These are phyloP conservation scores for Scopulariopsis brevicaulis DNA, from an alignment of 2,329 filamentous ascomycete genomes.

Conservation along the genomic window DNA sequence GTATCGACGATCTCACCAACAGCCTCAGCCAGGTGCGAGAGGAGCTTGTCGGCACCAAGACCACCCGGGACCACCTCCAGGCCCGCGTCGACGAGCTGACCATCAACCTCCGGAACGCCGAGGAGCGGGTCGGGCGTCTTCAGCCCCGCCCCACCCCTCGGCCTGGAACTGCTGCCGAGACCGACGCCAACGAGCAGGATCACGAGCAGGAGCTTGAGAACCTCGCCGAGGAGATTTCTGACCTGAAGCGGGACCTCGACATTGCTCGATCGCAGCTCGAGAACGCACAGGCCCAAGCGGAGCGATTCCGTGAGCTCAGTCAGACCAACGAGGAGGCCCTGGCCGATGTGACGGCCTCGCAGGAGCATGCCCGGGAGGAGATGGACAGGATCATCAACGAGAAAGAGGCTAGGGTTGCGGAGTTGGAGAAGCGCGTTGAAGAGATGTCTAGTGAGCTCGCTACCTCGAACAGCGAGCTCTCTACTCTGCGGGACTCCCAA, in stretches of 20 bases:
- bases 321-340: constrained; percentile 82
- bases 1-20: constrained; percentile 81
- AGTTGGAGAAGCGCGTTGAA: constrained; percentile 73
- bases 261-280: constrained; percentile 71
- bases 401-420: constrained; percentile 69
- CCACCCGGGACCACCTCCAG: constrained; percentile 80
- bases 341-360: constrained; percentile 63
- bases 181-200: constrained; percentile 31
- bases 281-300: constrained; percentile 66
- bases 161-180: constrained; percentile 23
- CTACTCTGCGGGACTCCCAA: constrained; percentile 67
- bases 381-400: constrained; percentile 64
- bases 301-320: constrained; percentile 82
- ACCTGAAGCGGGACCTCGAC: constrained; percentile 80
- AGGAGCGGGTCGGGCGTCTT: constrained; percentile 74
- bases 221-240: constrained; percentile 69
- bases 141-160: constrained; percentile 67
- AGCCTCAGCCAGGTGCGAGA: constrained; percentile 74
- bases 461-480: constrained; percentile 72
- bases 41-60: constrained; percentile 77
- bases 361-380: constrained; percentile 82
- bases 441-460: constrained; percentile 76
- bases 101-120: constrained; percentile 77
- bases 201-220: constrained; percentile 61
- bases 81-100: constrained; percentile 78